These are phyloP conservation scores for Hansfordia pulvinata DNA, from an alignment of 2,329 filamentous ascomycete species.

Conservation along the genomic window DNA sequence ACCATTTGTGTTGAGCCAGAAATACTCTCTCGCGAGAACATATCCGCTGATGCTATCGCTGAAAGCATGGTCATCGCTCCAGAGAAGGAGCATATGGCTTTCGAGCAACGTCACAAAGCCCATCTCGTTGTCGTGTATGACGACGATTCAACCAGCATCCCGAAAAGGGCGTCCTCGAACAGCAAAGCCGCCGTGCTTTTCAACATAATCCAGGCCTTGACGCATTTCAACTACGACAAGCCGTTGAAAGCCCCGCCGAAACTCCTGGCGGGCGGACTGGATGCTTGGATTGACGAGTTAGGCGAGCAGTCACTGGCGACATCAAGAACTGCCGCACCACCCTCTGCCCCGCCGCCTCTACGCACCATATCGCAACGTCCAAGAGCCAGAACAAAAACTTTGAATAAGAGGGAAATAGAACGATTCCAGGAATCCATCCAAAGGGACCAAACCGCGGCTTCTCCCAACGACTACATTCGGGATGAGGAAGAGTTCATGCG, in stretches of 20 bases:
- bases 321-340: constrained; percentile 19
- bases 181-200: constrained; percentile 43
- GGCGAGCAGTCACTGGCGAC: constrained; percentile 49
- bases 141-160: constrained; percentile 44
- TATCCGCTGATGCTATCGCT: constrained; percentile 46
- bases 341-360: no score
- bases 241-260: constrained; percentile 61
- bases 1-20: constrained; percentile 83
- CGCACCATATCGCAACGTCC: no score
- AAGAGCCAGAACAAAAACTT: constrained; percentile 45
- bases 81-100: constrained; percentile 60
- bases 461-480: constrained; percentile 39
- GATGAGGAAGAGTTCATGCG: constrained; percentile 75
- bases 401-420: constrained; percentile 69
- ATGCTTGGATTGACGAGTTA: constrained; percentile 77
- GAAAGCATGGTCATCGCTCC: constrained; percentile 61
- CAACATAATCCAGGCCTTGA: constrained; percentile 65
- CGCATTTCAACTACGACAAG: constrained; percentile 71
- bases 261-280: constrained; percentile 67
- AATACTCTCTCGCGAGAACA: constrained; percentile 54
- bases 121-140: constrained; percentile 91
- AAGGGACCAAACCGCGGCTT: constrained; percentile 40
- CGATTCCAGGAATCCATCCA: constrained; percentile 68
- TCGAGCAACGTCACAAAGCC: constrained; percentile 59
- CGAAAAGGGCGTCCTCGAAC: constrained; percentile 15